Conservation (phyloP, 2,329 filamentous ascomycete genomes). For the Calycina herbarum region DNA sequence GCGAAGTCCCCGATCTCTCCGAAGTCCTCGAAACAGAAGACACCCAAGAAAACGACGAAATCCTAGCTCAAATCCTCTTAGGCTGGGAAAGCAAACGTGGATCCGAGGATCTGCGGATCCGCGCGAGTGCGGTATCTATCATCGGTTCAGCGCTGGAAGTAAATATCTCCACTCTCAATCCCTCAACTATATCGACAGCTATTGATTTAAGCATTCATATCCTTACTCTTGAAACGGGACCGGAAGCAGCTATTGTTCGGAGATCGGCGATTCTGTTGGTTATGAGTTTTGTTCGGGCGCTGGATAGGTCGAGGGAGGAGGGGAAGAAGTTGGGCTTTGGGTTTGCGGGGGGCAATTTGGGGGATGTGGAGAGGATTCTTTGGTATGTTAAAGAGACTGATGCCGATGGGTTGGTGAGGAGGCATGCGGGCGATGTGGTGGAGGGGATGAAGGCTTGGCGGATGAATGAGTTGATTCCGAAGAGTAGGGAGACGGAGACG, state of each 20-base stretch:
- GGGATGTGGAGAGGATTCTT: constrained; percentile 62
- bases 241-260: constrained; percentile 63
- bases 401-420: constrained; percentile 65
- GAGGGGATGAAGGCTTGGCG: constrained; percentile 66
- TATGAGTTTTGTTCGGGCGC: constrained; percentile 59
- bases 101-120: constrained; percentile 68
- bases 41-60: constrained; percentile 43
- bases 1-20: constrained; percentile 49
- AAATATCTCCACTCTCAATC: constrained; percentile 56
- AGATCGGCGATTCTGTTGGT: constrained; percentile 66
- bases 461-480: constrained; percentile 44
- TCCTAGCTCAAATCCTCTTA: constrained; percentile 58
- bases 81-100: constrained; percentile 68
- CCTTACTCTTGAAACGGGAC: constrained; percentile 60
- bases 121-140: constrained; percentile 68
- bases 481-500: constrained; percentile 6
- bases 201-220: constrained; percentile 65
- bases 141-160: constrained; percentile 60
- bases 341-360: constrained; percentile 54
- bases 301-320: constrained; percentile 53
- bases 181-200: constrained; percentile 52
- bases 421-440: constrained; percentile 65
- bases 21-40: constrained; percentile 38
- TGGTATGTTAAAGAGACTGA: constrained; percentile 66
- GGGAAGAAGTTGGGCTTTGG: constrained; percentile 52